A percentile compares a stretch with the other conserved stretches of the same genome.
Evolutionary conservation across 495 filamentous ascomycete genomes (phyloP).

Genomic region (Aspergillus incahuasiensis): DNA sequence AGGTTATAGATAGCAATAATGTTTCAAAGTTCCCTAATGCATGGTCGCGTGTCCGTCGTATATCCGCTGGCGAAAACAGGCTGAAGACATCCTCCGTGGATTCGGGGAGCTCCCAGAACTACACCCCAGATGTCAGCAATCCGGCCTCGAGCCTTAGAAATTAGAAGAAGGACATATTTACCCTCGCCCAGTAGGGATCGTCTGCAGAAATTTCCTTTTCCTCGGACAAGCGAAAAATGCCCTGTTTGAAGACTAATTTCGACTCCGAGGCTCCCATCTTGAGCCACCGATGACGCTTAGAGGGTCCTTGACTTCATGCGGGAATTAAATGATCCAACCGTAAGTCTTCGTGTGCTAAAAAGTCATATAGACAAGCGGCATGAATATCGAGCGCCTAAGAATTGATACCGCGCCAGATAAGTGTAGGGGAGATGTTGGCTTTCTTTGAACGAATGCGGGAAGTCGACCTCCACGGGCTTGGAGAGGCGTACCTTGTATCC

Average conservation of each 20-base stretch:
- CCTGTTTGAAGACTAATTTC: slow-evolving; percentile 98
- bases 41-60: slow-evolving; percentile 83
- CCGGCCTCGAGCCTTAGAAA: neutral
- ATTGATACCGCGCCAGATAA: slow-evolving; percentile 11
- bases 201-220: slow-evolving; percentile 81
- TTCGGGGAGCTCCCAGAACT: slow-evolving; percentile 99
- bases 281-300: slow-evolving; percentile 21
- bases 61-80: slow-evolving; percentile 89
- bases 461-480: neutral
- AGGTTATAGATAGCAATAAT: slow-evolving; percentile 74
- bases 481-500: neutral
- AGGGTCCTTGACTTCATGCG: slow-evolving; percentile 27
- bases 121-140: slow-evolving; percentile 13
- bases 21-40: slow-evolving; percentile 89
- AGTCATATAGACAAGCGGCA: neutral
- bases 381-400: slow-evolving; percentile 4
- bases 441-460: slow-evolving; percentile 17
- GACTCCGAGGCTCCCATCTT: slow-evolving; percentile 97
- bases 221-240: slow-evolving; percentile 95
- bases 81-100: slow-evolving; percentile 95
- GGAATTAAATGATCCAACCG: slow-evolving; percentile 1
- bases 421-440: slow-evolving; percentile 20
- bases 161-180: slow-evolving; percentile 28
- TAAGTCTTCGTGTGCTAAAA: neutral
- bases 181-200: slow-evolving; percentile 91